Conservation (phyloP, 2,329 filamentous ascomycete genomes). For the Calonectria pseudoturangicola region DNA sequence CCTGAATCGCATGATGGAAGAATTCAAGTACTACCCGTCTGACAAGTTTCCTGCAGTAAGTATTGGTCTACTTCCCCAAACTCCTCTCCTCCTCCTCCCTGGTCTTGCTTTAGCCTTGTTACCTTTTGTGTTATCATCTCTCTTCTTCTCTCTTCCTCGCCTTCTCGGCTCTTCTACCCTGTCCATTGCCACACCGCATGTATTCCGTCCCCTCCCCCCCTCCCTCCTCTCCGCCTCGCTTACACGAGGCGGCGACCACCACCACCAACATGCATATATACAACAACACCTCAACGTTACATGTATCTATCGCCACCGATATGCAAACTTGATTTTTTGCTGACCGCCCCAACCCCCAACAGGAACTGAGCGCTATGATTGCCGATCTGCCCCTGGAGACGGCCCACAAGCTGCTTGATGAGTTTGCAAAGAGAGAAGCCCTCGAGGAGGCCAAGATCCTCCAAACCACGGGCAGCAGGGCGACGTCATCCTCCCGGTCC, state of each 20-base stretch:
- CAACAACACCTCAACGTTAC: too few relatives aligned
- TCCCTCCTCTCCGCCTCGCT: neutral
- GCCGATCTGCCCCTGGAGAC: slow-evolving; percentile 45
- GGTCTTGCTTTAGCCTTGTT: neutral
- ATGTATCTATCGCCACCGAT: neutral
- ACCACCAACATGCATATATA: neutral
- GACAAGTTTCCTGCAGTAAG: slow-evolving; percentile 53
- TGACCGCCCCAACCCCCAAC: neutral
- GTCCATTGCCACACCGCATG: too few relatives aligned
- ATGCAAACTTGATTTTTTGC: neutral
- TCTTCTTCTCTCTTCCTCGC: neutral
- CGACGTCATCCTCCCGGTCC: slow-evolving; percentile 21
- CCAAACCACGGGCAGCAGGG: slow-evolving; percentile 4
- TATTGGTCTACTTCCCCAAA: neutral
- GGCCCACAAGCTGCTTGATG: slow-evolving; percentile 43
- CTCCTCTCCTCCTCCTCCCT: neutral
- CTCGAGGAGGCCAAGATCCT: slow-evolving; percentile 45
- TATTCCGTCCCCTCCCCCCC: neutral
- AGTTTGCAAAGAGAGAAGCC: slow-evolving; percentile 43
- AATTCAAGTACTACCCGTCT: slow-evolving; percentile 58
- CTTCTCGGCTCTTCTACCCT: too few relatives aligned
- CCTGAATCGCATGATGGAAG: slow-evolving; percentile 59
- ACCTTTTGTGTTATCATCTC: neutral
- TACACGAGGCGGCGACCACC: neutral
- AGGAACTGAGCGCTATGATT: slow-evolving; percentile 30